Base-by-base conservation (phyloP, 1,284 basidiomycete species). In the Trametes hirsuta region DNA sequence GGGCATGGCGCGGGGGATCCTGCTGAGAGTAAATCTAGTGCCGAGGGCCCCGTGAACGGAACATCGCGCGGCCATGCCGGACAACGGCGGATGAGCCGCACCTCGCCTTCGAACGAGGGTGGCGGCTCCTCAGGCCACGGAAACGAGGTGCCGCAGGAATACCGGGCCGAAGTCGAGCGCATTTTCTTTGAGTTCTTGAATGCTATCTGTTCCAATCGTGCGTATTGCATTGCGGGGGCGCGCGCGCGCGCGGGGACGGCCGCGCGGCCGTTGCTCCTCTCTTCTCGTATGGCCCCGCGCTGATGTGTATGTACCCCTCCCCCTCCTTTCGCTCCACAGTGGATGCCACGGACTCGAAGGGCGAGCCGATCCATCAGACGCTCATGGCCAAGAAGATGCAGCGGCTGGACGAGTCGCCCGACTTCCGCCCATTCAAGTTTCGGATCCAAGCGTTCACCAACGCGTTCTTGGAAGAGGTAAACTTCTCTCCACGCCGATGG, bases 341-440 rank as follows among this genome's bases (percentile, higher is more conserved):
- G 75, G 95, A 98, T 59, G 90, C 92, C 15, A 91, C 87, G 48
- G 97, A 99, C 73, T 83, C 86, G 50, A 97, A 98, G 74, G 97
- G 97, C 58, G 97, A 99, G 74, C 89, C 93, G 48, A 94, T 99
- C 57, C 97, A 99, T 75, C 97, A 99, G 77, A 95, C 95, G 42
- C 83, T 99, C 67, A 99, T 98, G 97, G 93, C 96, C 1, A 95
- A 95, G 79, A 97, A 97, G 81, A 97, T 98, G 96, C 91, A 94
- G 68, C 87, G 93, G 49, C 80, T 98, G 56, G 95, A 97, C 74
- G 96, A 98, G 78, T 95, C 93, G 47, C 88, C 90, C 47, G 97
- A 98, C 76, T 99, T 97, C 77, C 86, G 97, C 30, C 97, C 97
- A 18, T 99, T 99, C 88, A 98, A 98, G 76, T 99, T 99, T 79